A percentile compares a stretch with the other conserved stretches of the same genome.
These are phyloP conservation scores for Diplodia seriata DNA, from an alignment of 2,329 filamentous ascomycete genomes.

Conservation along the genomic window DNA sequence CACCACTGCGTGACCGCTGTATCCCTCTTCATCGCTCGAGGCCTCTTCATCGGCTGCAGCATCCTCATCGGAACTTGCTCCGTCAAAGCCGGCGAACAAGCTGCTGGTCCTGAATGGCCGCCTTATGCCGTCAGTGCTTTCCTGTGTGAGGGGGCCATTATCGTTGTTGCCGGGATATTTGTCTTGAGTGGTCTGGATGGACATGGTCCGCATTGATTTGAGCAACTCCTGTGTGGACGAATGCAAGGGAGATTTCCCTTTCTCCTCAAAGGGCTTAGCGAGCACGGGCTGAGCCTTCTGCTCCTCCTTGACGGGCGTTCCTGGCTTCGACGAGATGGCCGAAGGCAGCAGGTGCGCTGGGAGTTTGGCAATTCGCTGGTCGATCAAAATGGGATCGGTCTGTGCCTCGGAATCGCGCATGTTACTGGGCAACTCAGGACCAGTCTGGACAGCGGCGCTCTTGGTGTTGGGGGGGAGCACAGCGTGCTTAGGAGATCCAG, in stretches of 20 bases:
- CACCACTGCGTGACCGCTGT: constrained; percentile 49
- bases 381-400: constrained; percentile 89
- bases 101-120: constrained; percentile 80
- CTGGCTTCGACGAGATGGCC: constrained; percentile 65
- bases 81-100: constrained; percentile 78
- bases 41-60: constrained; percentile 67
- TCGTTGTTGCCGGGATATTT: constrained; percentile 82
- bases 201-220: constrained; percentile 29
- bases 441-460: constrained; percentile 82
- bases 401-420: constrained; percentile 71
- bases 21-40: constrained; percentile 64
- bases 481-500: constrained; percentile 68
- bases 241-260: constrained; percentile 33
- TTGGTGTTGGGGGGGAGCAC: constrained; percentile 83
- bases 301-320: constrained; percentile 44
- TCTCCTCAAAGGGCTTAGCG: constrained; percentile 32
- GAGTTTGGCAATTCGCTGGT: constrained; percentile 75
- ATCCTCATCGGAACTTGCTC: constrained; percentile 49
- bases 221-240: constrained; percentile 25
- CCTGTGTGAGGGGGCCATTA: constrained; percentile 71
- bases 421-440: constrained; percentile 56
- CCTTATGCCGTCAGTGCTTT: constrained; percentile 66
- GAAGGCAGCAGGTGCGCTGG: constrained; percentile 82
- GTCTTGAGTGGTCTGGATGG: constrained; percentile 59
- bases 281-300: constrained; percentile 24